Percentiles rank a stretch among this genome's conserved stretches.
These are phyloP conservation scores for Fusarium palustre DNA, from an alignment of 2,329 filamentous ascomycete species.

Conservation along the genomic window DNA sequence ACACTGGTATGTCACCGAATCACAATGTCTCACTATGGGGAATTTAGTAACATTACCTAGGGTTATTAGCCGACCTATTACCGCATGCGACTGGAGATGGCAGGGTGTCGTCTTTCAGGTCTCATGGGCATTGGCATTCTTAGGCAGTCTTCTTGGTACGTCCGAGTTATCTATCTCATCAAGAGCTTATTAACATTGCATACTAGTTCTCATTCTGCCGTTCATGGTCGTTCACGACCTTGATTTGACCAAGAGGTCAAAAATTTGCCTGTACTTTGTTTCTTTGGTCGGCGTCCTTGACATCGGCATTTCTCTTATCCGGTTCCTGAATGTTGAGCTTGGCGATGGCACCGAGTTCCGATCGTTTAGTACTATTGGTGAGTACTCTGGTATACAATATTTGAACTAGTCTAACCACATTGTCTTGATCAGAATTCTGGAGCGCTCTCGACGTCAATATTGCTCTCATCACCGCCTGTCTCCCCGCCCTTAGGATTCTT, in stretches of 20 bases:
- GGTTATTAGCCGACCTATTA: constrained; percentile 22
- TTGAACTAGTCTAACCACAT: not conserved
- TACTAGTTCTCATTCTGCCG: constrained; percentile 22
- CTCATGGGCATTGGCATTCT: constrained; percentile 30
- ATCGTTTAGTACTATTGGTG: constrained; percentile 12
- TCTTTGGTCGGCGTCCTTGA: constrained; percentile 32
- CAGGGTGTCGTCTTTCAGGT: constrained; percentile 28
- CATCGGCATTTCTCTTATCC: constrained; percentile 28
- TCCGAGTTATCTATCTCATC: not conserved
- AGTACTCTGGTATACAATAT: not conserved
- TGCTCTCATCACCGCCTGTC: constrained; percentile 31
- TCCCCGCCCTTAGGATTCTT: constrained; percentile 25
- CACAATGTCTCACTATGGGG: not conserved
- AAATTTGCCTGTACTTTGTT: constrained; percentile 21
- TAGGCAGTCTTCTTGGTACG: constrained; percentile 31
- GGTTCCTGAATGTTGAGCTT: constrained; percentile 33
- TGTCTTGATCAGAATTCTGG: constrained; percentile 29
- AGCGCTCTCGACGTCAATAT: constrained; percentile 36
- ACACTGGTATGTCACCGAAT: constrained; percentile 19
- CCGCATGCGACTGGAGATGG: constrained; percentile 23
- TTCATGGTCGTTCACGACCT: constrained; percentile 29
- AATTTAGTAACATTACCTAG: not conserved
- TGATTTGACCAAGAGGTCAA: constrained; percentile 17
- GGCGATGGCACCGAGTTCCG: constrained; percentile 20
- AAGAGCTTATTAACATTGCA: not conserved